phyloP scores from a whole-genome alignment of 129 eudicot species.

The Chrysanthemum seticuspe region DNA sequence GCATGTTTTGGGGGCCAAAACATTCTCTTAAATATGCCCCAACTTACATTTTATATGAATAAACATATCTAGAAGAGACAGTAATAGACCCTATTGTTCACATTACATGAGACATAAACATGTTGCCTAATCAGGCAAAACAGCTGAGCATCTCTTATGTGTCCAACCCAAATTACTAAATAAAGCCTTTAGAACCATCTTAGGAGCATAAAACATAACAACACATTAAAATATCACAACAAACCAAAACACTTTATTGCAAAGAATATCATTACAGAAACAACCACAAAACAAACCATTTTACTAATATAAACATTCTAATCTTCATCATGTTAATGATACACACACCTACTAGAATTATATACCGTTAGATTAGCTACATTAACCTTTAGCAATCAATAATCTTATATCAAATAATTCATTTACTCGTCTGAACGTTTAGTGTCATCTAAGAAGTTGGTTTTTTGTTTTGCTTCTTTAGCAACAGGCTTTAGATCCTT shows the following conservation, averaged over 20 bases:
- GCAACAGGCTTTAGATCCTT: slow-evolving; percentile 16
- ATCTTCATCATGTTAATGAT: slow-evolving; percentile 19
- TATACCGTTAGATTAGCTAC: slow-evolving; percentile 18
- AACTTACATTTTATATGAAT: slow-evolving; percentile 5
- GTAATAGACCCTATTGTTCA: slow-evolving; percentile 31
- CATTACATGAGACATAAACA: slow-evolving; percentile 31
- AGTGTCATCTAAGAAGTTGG: slow-evolving; percentile 11
- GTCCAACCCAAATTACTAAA: slow-evolving; percentile 29
- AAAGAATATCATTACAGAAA: slow-evolving; percentile 15
- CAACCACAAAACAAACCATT: slow-evolving; percentile 12
- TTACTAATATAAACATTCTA: slow-evolving; percentile 29
- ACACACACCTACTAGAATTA: slow-evolving; percentile 20
- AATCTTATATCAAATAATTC: slow-evolving; percentile 11
- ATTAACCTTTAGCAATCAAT: slow-evolving; percentile 22
- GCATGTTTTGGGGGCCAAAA: slow-evolving; percentile 34
- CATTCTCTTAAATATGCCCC: slow-evolving; percentile 21
- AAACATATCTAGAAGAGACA: background rate
- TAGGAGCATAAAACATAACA: slow-evolving; percentile 17
- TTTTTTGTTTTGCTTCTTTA: slow-evolving; percentile 24
- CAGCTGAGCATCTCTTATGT: slow-evolving; percentile 27
- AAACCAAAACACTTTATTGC: slow-evolving; percentile 29
- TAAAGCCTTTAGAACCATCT: slow-evolving; percentile 6
- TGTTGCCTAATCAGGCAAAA: slow-evolving; percentile 41
- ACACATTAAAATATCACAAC: background rate
- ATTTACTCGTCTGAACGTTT: slow-evolving; percentile 23